phyloP scores from a whole-genome alignment of 2,329 filamentous ascomycete genomes.

The Beauveria caledonica region DNA sequence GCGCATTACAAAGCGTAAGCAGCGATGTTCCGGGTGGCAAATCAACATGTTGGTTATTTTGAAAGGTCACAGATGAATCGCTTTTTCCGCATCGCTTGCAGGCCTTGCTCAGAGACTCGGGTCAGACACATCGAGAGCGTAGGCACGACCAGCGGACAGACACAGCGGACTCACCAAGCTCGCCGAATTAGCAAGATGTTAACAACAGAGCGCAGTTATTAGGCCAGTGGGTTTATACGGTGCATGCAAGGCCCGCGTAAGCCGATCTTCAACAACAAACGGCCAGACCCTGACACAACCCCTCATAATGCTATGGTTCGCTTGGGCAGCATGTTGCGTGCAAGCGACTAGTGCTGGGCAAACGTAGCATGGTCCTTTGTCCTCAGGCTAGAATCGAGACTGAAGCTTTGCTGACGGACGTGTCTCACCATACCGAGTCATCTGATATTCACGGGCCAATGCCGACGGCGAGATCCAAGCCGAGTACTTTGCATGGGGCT shows the following conservation, averaged over 20 bases:
- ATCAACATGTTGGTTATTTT: not conserved
- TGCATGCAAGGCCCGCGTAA: not conserved
- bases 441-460: not conserved
- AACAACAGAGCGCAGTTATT: not conserved
- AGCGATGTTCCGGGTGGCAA: not conserved
- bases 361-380: too few species aligned
- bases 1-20: not conserved
- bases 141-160: not conserved
- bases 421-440: not conserved
- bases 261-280: not conserved
- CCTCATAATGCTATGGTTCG: not conserved
- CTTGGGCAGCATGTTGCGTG: not conserved
- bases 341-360: not conserved
- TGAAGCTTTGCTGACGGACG: not conserved
- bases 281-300: not conserved
- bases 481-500: not conserved
- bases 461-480: not conserved
- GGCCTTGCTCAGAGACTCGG: not conserved
- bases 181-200: not conserved
- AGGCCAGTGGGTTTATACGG: not conserved
- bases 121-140: not conserved
- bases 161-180: not conserved
- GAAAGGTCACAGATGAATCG: not conserved
- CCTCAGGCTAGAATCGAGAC: not conserved
- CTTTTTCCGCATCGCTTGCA: not conserved